Percentiles rank a stretch among this genome's conserved stretches.
phyloP scores from a whole-genome alignment of 2,329 filamentous ascomycete species.

The Fusarium sp. region DNA sequence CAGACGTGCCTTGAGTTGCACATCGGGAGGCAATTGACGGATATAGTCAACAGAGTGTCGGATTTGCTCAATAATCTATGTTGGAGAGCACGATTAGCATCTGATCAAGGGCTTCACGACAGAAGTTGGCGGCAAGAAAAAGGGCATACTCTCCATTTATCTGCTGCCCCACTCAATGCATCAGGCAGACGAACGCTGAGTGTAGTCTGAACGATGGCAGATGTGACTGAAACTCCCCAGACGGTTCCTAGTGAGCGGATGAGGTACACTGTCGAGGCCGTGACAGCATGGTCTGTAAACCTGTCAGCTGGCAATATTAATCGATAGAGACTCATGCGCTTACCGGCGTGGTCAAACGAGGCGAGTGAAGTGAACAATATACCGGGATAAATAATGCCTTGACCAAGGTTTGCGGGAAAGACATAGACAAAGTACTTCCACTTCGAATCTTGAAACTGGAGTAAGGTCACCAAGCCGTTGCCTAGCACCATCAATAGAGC shows the following conservation, averaged over 20 bases:
- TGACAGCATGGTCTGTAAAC: constrained; percentile 65
- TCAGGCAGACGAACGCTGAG: constrained; percentile 61
- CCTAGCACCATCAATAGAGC: constrained; percentile 61
- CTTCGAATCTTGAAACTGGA: constrained; percentile 57
- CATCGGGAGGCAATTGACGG: constrained; percentile 60
- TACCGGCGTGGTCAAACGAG: constrained; percentile 68
- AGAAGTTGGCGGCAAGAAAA: constrained; percentile 19
- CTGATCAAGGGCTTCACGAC: background rate
- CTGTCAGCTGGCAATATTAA: background rate
- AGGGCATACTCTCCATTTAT: constrained; percentile 64
- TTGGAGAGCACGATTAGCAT: constrained; percentile 22
- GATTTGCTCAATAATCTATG: constrained; percentile 68
- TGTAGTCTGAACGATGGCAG: constrained; percentile 69
- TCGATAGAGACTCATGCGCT: background rate
- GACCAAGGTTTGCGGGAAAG: constrained; percentile 65
- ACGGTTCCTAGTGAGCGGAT: constrained; percentile 70
- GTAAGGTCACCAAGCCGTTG: constrained; percentile 59
- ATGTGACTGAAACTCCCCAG: constrained; percentile 70
- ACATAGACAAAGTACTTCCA: constrained; percentile 66
- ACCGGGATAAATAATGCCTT: constrained; percentile 66
- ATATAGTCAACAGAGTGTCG: constrained; percentile 67
- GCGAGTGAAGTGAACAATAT: constrained; percentile 69
- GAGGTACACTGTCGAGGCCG: constrained; percentile 69
- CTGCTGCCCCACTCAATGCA: constrained; percentile 61
- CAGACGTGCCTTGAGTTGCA: constrained; percentile 63